These are phyloP conservation scores for Angomonas deanei DNA, from an alignment of 208 protist species.

Conservation along the genomic window DNA sequence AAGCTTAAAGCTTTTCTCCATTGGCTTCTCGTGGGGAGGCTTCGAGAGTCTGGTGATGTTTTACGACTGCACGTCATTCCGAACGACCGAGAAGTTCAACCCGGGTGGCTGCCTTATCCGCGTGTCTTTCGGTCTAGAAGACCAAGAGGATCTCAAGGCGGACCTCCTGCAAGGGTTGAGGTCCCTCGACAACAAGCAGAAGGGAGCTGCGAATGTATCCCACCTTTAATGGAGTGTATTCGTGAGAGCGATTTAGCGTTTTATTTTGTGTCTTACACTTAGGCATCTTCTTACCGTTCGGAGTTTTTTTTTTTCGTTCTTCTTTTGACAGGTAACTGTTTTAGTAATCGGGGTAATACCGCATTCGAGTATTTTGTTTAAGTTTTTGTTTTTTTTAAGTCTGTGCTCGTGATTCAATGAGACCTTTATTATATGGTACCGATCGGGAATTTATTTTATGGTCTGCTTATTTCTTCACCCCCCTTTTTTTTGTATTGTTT, in stretches of 20 bases:
- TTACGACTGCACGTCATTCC: conserved; percentile 13
- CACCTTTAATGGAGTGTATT: background rate
- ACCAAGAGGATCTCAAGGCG: conserved; percentile 21
- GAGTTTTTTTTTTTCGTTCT: background rate
- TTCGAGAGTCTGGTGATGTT: conserved; percentile 17
- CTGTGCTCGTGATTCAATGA: no score
- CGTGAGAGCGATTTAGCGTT: background rate
- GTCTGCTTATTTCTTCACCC: background rate
- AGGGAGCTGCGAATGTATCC: conserved; percentile 3
- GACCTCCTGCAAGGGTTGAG: conserved; percentile 15
- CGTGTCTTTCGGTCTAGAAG: conserved; percentile 14
- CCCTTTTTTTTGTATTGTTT: conserved; percentile 1
- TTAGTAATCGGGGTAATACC: no score
- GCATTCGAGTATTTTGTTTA: no score
- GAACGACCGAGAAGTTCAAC: conserved; percentile 5
- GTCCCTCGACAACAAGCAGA: background rate
- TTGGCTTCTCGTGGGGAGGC: conserved; percentile 16
- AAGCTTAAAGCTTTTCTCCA: conserved; percentile 8
- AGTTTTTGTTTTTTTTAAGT: no score
- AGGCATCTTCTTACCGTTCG: background rate
- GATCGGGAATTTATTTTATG: background rate
- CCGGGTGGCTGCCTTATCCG: conserved; percentile 9
- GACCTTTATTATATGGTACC: no score
- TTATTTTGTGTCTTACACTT: conserved; percentile 4
- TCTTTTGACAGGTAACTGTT: conserved; percentile 4